A percentile compares a stretch with the other conserved stretches of the same genome.
These are phyloP conservation scores for Chaetomium sp. DNA, from an alignment of 2,329 filamentous ascomycete species.

Conservation along the genomic window DNA sequence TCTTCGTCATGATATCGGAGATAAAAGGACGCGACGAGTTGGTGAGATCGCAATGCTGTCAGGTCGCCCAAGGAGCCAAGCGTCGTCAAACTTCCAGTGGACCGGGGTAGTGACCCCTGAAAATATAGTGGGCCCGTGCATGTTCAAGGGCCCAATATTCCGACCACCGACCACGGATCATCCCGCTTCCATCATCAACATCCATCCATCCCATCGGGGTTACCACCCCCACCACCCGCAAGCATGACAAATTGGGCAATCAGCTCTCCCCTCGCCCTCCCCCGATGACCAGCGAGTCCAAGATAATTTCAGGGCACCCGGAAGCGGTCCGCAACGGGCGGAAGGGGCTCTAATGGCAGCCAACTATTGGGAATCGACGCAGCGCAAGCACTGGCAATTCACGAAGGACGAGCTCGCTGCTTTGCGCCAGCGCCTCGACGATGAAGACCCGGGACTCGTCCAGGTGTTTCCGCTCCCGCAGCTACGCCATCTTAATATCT, in stretches of 20 bases:
- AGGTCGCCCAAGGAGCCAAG: too few relatives aligned
- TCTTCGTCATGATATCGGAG: too few relatives aligned
- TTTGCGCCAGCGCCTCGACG: constrained; percentile 69
- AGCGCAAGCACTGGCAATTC: constrained; percentile 86
- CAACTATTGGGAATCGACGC: constrained; percentile 95
- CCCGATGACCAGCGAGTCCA: neutral
- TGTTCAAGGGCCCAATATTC: too few relatives aligned
- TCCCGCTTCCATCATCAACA: too few relatives aligned
- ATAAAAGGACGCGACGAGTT: too few relatives aligned
- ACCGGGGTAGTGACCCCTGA: too few relatives aligned
- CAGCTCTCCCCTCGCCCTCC: neutral
- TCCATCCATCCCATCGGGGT: too few relatives aligned
- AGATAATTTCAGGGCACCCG: neutral
- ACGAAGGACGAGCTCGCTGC: constrained; percentile 71
- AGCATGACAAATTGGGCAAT: neutral
- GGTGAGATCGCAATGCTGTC: too few relatives aligned
- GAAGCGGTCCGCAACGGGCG: constrained; percentile 1
- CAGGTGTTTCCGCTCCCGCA: constrained; percentile 79
- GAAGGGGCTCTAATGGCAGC: constrained; percentile 61
- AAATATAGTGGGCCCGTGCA: too few relatives aligned
- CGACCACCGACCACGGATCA: too few relatives aligned
- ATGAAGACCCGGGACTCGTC: constrained; percentile 66
- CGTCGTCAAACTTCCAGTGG: too few relatives aligned
- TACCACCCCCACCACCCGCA: too few relatives aligned
- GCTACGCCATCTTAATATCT: constrained; percentile 76